These are phyloP conservation scores for Crithidia bombi DNA, from an alignment of 208 protist genomes.

Conservation along the genomic window DNA sequence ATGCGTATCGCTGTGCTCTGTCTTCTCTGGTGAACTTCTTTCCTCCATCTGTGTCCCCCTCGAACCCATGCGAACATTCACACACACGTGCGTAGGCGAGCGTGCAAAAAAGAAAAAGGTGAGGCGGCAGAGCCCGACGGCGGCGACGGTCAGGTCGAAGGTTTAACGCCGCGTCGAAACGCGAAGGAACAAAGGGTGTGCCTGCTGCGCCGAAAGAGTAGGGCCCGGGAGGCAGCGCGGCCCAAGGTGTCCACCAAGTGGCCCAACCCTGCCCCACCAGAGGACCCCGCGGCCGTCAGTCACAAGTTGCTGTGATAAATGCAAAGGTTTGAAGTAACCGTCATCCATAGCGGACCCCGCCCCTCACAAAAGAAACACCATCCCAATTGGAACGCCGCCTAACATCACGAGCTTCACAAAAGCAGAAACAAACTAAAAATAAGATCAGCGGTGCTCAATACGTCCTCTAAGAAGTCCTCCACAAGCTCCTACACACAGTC, in stretches of 20 bases:
- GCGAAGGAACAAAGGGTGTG: not conserved
- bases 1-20: too few species aligned
- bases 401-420: not conserved
- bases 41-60: too few species aligned
- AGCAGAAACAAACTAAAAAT: not conserved
- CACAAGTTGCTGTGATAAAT: too few species aligned
- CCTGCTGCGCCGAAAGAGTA: not conserved
- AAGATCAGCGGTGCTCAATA: too few species aligned
- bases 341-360: constrained; percentile 22
- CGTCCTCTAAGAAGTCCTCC: too few species aligned
- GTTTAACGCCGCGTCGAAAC: constrained; percentile 27
- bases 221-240: not conserved
- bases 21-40: too few species aligned
- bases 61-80: too few species aligned
- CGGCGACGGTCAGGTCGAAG: constrained; percentile 28
- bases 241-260: too few species aligned
- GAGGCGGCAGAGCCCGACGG: constrained; percentile 18
- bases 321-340: constrained; percentile 20
- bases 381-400: constrained; percentile 11
- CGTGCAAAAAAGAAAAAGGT: not conserved
- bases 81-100: too few species aligned
- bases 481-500: too few species aligned
- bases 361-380: constrained; percentile 13
- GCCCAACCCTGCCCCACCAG: too few species aligned
- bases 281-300: too few species aligned